Conservation (phyloP, 1,284 basidiomycete genomes). For the Rhodofomes roseus region DNA sequence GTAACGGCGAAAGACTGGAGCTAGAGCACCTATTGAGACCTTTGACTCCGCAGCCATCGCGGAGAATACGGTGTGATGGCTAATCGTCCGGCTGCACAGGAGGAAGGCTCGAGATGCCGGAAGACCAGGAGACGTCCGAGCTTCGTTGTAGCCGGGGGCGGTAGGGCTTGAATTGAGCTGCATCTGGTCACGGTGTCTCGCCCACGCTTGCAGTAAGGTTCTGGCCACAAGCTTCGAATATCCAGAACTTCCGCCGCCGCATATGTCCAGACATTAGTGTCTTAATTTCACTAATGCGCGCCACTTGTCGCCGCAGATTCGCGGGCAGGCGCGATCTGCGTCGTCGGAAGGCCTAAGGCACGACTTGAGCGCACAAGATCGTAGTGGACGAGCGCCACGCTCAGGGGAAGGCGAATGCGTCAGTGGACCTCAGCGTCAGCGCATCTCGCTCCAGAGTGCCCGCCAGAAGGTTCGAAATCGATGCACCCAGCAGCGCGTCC, state of each 20-base stretch:
- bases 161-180: too few species aligned
- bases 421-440: neutral
- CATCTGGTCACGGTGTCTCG: too few species aligned
- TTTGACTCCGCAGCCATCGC: neutral
- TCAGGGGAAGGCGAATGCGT: neutral
- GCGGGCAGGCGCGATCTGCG: neutral
- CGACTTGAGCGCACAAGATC: neutral
- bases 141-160: too few species aligned
- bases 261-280: too few species aligned
- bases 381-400: neutral
- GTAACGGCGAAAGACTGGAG: neutral
- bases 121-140: neutral
- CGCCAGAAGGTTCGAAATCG: neutral
- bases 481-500: neutral
- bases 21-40: neutral
- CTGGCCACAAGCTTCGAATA: too few species aligned
- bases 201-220: too few species aligned
- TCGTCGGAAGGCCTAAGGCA: neutral
- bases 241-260: too few species aligned
- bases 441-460: neutral
- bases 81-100: constrained; percentile 1
- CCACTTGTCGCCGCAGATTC: neutral
- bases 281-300: too few species aligned
- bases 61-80: neutral
- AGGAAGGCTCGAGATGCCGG: neutral